A percentile compares a stretch with the other conserved stretches of the same genome.
These are phyloP conservation scores for Ascomycota sp. DNA, from an alignment of 2,329 filamentous ascomycete genomes.

Conservation along the genomic window DNA sequence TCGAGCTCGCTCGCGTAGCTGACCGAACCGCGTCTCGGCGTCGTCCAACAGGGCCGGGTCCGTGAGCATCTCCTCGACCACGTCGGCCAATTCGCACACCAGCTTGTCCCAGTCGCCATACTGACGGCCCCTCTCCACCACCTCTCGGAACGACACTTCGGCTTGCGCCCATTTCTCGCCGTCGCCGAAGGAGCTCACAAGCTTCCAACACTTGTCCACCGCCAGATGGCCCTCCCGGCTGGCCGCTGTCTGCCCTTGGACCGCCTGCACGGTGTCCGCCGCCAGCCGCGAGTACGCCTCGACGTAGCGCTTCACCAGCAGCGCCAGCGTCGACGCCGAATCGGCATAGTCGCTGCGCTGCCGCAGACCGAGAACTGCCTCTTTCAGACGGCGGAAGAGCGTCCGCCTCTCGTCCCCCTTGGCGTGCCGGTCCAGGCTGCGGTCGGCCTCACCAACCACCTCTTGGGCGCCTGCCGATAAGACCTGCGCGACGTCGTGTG, in stretches of 20 bases:
- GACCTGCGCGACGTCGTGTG: slow-evolving; percentile 29
- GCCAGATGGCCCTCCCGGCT: slow-evolving; percentile 58
- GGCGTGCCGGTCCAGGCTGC: slow-evolving; percentile 54
- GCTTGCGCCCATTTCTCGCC: slow-evolving; percentile 52
- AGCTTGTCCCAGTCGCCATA: slow-evolving; percentile 68
- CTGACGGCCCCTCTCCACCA: slow-evolving; percentile 50
- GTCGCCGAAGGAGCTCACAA: slow-evolving; percentile 63
- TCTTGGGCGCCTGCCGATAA: slow-evolving; percentile 30
- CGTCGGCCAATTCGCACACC: slow-evolving; percentile 47
- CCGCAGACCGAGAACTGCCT: slow-evolving; percentile 50
- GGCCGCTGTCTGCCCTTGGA: slow-evolving; percentile 46
- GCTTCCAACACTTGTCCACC: slow-evolving; percentile 55
- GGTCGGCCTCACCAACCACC: slow-evolving; percentile 34
- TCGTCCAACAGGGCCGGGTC: slow-evolving; percentile 72
- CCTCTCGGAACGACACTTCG: slow-evolving; percentile 41
- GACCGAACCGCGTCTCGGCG: slow-evolving; percentile 31
- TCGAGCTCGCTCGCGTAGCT: slow-evolving; percentile 30
- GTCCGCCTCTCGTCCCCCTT: slow-evolving; percentile 50
- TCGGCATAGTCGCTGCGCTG: slow-evolving; percentile 63
- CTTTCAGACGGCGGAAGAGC: slow-evolving; percentile 52
- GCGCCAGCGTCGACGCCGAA: slow-evolving; percentile 57
- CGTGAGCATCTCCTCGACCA: slow-evolving; percentile 59
- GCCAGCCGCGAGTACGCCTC: slow-evolving; percentile 52
- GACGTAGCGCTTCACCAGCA: slow-evolving; percentile 58
- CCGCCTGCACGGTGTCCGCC: slow-evolving; percentile 40